A percentile compares a stretch with the other conserved stretches of the same genome.
Conservation (phyloP, 805 yeast genomes). For the Lipomyces kockii region DNA sequence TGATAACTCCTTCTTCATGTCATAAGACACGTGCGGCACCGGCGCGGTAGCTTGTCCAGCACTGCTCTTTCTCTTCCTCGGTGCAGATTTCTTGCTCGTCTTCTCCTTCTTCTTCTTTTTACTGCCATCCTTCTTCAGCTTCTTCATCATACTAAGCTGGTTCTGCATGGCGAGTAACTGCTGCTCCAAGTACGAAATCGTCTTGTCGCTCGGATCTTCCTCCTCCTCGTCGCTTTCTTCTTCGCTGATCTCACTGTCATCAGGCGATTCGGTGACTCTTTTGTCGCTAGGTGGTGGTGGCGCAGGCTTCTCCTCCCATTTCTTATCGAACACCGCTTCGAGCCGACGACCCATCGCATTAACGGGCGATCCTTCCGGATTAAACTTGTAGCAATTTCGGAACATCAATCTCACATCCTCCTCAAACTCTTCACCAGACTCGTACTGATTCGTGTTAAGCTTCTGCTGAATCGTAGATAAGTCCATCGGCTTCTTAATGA, state of each 20-base stretch:
- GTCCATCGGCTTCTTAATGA: slow-evolving; percentile 94
- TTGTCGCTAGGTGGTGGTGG: slow-evolving; percentile 59
- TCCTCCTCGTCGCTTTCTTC: slow-evolving; percentile 63
- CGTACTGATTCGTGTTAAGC: slow-evolving; percentile 83
- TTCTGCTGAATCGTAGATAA: slow-evolving; percentile 81
- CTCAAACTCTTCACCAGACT: slow-evolving; percentile 85
- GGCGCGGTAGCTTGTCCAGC: slow-evolving; percentile 38
- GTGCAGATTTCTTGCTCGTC: slow-evolving; percentile 47
- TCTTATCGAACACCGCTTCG: slow-evolving; percentile 82
- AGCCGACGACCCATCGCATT: slow-evolving; percentile 92
- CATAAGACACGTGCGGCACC: slow-evolving; percentile 73
- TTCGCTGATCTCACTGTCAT: slow-evolving; percentile 47
- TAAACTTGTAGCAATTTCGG: slow-evolving; percentile 85
- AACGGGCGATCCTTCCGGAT: slow-evolving; percentile 97
- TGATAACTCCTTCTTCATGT: slow-evolving; percentile 92
- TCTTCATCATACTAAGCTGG: slow-evolving; percentile 81
- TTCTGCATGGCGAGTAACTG: slow-evolving; percentile 84
- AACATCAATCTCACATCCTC: slow-evolving; percentile 81
- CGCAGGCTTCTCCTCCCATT: slow-evolving; percentile 82
- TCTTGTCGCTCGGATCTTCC: slow-evolving; percentile 79
- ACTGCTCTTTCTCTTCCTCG: slow-evolving; percentile 24
- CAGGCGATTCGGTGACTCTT: slow-evolving; percentile 44
- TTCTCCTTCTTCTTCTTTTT: slow-evolving; percentile 57
- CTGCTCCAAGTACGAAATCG: slow-evolving; percentile 84
- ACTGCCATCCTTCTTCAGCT: slow-evolving; percentile 69